These are phyloP conservation scores for Licmophora abbreviata DNA, from an alignment of 108 stramenopile species.

Conservation along the genomic window DNA sequence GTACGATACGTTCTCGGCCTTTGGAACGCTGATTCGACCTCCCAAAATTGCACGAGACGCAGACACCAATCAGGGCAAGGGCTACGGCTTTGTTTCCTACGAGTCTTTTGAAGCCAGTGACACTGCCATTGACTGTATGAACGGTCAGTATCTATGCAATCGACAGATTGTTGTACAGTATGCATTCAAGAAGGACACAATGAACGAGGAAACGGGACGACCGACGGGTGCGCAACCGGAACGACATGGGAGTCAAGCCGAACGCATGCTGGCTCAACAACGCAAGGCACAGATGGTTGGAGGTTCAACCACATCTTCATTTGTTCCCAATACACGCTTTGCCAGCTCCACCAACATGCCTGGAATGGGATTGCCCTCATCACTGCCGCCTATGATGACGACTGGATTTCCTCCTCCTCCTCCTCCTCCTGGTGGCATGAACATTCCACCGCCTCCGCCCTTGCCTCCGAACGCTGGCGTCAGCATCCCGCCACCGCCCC, in stretches of 20 bases:
- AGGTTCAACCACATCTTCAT: no score
- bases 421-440: no score
- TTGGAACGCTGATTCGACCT: slow-evolving; percentile 89
- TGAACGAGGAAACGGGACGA: slow-evolving; percentile 34
- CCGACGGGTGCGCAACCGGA: slow-evolving; percentile 58
- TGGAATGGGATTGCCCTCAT: no score
- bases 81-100: slow-evolving; percentile 93
- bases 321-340: no score
- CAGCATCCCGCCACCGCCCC: no score
- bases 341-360: no score
- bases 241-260: slow-evolving; percentile 95
- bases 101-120: slow-evolving; percentile 94
- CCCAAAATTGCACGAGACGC: slow-evolving; percentile 89
- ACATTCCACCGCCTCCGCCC: no score
- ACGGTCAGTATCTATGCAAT: slow-evolving; percentile 94
- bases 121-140: slow-evolving; percentile 98
- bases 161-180: slow-evolving; percentile 94
- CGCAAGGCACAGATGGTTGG: no score
- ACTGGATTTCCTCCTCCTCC: no score
- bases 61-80: slow-evolving; percentile 78
- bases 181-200: slow-evolving; percentile 92
- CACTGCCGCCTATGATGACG: no score
- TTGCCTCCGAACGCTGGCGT: no score
- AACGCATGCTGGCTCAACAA: slow-evolving; percentile 91
- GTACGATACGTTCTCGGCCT: slow-evolving; percentile 97